Evolutionary conservation across 202 grass and related monocot species (phyloP).

Genomic region (Cymbopogon flexuosus): DNA sequence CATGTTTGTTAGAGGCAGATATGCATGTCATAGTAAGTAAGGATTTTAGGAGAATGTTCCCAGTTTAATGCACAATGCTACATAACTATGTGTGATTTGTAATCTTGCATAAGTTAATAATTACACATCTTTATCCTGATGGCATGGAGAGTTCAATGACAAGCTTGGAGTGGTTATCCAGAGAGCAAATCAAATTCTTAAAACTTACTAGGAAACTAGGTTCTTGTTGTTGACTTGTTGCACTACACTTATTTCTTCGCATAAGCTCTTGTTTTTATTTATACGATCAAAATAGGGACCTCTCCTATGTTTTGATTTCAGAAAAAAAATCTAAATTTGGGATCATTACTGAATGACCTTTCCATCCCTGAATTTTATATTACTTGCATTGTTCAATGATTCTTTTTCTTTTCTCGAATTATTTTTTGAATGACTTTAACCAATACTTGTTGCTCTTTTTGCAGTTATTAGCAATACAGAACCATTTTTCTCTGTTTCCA

Average conservation of each 20-base stretch:
- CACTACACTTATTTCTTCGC: neutral
- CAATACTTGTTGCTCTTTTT: neutral
- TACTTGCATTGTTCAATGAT: neutral
- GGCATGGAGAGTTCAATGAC: neutral
- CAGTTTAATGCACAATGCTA: neutral
- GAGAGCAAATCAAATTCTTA: neutral
- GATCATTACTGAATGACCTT: neutral
- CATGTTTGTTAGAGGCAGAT: neutral
- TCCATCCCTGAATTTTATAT: neutral
- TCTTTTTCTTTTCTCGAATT: too few relatives aligned
- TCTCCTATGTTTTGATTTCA: neutral
- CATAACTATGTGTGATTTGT: neutral
- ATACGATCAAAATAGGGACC: neutral
- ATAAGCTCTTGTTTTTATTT: neutral
- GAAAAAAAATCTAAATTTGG: neutral
- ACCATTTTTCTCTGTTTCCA: conserved; percentile 48
- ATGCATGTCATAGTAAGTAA: neutral
- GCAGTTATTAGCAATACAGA: conserved; percentile 42
- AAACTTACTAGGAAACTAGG: neutral
- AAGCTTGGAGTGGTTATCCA: neutral
- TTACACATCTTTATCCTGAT: neutral
- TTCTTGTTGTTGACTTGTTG: neutral
- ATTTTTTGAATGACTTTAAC: neutral
- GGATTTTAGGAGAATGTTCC: neutral
- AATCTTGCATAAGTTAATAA: neutral